These are phyloP conservation scores for Polytrichum formosum DNA, from an alignment of 225 moss, liverwort and hornwort genomes.

Conservation along the genomic window DNA sequence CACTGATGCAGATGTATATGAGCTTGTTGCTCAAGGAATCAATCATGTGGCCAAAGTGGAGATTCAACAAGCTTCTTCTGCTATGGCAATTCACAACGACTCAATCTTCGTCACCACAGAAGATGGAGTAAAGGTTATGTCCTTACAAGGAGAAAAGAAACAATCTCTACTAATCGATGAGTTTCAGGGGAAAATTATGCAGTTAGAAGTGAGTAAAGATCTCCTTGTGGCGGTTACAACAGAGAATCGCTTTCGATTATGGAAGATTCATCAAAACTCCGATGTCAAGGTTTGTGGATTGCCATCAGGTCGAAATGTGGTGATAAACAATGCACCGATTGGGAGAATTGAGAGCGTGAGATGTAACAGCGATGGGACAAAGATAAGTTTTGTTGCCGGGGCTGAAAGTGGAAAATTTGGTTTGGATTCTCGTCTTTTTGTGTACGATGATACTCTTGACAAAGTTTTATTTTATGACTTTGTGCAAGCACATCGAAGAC, in stretches of 20 bases:
- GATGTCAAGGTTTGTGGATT: constrained; percentile 54
- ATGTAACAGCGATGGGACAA: constrained; percentile 73
- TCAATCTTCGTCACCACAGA: constrained; percentile 58
- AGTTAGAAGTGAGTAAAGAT: constrained; percentile 36
- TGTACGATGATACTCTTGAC: constrained; percentile 74
- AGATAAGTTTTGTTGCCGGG: constrained; percentile 68
- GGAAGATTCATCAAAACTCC: constrained; percentile 45
- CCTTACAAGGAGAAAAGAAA: constrained; percentile 49
- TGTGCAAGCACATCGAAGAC: constrained; percentile 34
- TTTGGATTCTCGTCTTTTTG: constrained; percentile 36
- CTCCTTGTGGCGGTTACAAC: constrained; percentile 45
- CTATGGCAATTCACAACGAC: constrained; percentile 46
- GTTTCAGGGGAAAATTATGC: constrained; percentile 37
- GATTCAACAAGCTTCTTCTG: constrained; percentile 31
- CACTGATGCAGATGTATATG: constrained; percentile 54
- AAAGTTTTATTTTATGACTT: constrained; percentile 68
- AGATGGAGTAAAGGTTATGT: constrained; percentile 54
- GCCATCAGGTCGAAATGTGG: constrained; percentile 69
- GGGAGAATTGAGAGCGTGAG: constrained; percentile 52
- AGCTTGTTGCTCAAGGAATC: constrained; percentile 56
- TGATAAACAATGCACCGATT: constrained; percentile 24
- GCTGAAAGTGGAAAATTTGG: constrained; percentile 13
- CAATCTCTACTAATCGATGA: constrained; percentile 40
- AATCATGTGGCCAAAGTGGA: constrained; percentile 43
- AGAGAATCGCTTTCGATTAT: constrained; percentile 59